Percentiles rank a stretch among this genome's conserved stretches.
Conservation (phyloP, 805 yeast species). For the Isabelozyma gotoi region DNA sequence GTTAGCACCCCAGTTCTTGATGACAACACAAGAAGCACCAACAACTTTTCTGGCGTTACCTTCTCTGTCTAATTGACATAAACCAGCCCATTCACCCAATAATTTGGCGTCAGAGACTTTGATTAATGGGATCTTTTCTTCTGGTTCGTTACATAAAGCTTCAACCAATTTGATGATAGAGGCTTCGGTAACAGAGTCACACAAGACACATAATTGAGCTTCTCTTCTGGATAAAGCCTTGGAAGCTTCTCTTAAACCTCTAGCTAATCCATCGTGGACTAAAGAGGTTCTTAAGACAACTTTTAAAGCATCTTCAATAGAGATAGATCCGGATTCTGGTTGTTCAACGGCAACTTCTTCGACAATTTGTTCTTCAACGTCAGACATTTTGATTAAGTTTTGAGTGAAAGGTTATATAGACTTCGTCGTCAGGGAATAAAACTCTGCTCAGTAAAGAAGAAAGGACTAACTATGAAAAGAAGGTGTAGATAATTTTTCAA, state of each 20-base stretch:
- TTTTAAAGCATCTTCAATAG: slow-evolving; percentile 98
- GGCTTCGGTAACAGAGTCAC: slow-evolving; percentile 98
- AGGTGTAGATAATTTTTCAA: slow-evolving; percentile 7
- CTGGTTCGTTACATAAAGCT: slow-evolving; percentile 98
- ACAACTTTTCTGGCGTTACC: slow-evolving; percentile 99
- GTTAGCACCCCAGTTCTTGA: slow-evolving; percentile 99
- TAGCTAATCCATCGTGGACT: slow-evolving; percentile 99
- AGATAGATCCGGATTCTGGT: slow-evolving; percentile 85
- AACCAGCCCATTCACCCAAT: slow-evolving; percentile 99
- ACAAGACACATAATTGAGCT: slow-evolving; percentile 96
- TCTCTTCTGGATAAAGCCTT: slow-evolving; percentile 97
- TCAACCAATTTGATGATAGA: slow-evolving; percentile 95
- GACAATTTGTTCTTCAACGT: slow-evolving; percentile 87
- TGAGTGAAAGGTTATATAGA: slow-evolving; percentile 29
- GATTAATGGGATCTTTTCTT: slow-evolving; percentile 94
- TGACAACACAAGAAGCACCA: slow-evolving; percentile 99
- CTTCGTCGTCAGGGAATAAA: slow-evolving; percentile 66
- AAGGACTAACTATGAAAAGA: slow-evolving; percentile 5
- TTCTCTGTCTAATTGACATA: slow-evolving; percentile 98
- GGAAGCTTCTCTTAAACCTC: slow-evolving; percentile 99
- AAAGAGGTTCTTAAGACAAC: slow-evolving; percentile 97
- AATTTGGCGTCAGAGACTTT: slow-evolving; percentile 99
- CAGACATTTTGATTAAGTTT: slow-evolving; percentile 62
- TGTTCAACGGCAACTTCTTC: slow-evolving; percentile 83
- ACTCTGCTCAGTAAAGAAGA: slow-evolving; percentile 53